phyloP scores from a whole-genome alignment of 495 filamentous ascomycete species.

The Xylaria intraflava region DNA sequence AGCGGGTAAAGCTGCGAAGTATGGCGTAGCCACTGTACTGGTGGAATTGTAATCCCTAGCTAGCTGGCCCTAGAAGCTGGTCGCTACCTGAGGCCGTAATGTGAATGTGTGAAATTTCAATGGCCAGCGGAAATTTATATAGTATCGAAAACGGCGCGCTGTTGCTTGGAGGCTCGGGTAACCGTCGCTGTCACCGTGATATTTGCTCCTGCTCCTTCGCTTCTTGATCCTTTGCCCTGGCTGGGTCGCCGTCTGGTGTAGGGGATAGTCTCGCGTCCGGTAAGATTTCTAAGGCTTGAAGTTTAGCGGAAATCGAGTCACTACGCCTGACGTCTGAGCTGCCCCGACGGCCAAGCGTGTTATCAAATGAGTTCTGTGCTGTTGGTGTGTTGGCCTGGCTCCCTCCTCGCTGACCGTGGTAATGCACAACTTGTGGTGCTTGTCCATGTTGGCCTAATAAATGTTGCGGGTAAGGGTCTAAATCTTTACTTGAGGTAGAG shows the following conservation, averaged over 20 bases:
- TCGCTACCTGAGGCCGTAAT: background rate
- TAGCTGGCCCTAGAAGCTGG: background rate
- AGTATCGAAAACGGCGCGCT: background rate
- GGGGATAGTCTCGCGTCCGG: constrained; percentile 30
- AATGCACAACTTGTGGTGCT: constrained; percentile 55
- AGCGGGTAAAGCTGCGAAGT: background rate
- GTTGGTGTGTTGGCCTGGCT: constrained; percentile 58
- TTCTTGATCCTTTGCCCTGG: constrained; percentile 6
- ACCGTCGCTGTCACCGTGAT: constrained; percentile 3
- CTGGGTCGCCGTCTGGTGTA: constrained; percentile 10
- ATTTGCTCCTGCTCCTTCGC: constrained; percentile 10
- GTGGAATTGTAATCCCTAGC: background rate
- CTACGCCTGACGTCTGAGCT: constrained; percentile 34
- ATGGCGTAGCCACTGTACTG: background rate
- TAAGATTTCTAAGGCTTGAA: constrained; percentile 31
- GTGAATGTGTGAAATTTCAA: background rate
- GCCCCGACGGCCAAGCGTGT: constrained; percentile 28
- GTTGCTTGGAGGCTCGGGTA: background rate
- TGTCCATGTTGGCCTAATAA: constrained; percentile 54
- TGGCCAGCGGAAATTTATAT: background rate
- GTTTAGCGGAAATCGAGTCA: constrained; percentile 24
- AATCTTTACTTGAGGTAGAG: constrained; percentile 67
- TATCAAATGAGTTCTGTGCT: constrained; percentile 33
- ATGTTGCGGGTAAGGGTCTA: constrained; percentile 64
- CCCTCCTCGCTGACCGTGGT: constrained; percentile 52